Conservation (phyloP, 169 alveolate genomes). For the Ichthyophthirius multifiliis region DNA sequence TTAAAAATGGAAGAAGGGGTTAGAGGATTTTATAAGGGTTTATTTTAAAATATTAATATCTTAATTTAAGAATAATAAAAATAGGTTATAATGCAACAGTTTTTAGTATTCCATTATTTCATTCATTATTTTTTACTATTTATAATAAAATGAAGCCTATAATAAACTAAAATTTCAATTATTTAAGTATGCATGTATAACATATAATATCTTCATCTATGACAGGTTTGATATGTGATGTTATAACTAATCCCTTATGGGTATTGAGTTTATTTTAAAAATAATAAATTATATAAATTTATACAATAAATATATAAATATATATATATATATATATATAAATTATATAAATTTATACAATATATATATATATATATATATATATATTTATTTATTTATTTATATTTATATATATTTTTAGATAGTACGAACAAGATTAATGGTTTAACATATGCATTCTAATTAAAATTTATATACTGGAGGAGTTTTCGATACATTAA, state of each 20-base stretch:
- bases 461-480: not conserved
- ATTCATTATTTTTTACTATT: slow-evolving; percentile 29
- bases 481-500: slow-evolving; percentile 10
- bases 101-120: slow-evolving; percentile 29
- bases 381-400: not conserved
- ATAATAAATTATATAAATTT: not conserved
- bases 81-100: slow-evolving; percentile 40
- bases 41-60: not conserved
- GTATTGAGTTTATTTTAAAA: not conserved
- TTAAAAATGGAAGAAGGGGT: slow-evolving; percentile 32
- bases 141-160: slow-evolving; percentile 18
- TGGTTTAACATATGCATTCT: slow-evolving; percentile 24
- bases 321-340: not conserved
- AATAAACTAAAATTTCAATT: not conserved
- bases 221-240: slow-evolving; percentile 36
- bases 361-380: not conserved
- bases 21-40: slow-evolving; percentile 41
- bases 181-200: not conserved
- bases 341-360: not conserved
- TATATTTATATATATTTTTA: not conserved
- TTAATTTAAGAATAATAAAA: not conserved
- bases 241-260: slow-evolving; percentile 44
- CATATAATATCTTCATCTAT: slow-evolving; percentile 18
- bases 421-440: slow-evolving; percentile 35
- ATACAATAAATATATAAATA: not conserved